phyloP scores from a whole-genome alignment of 768 basidiomycete genomes.

The Hirschioporus abietinus region DNA sequence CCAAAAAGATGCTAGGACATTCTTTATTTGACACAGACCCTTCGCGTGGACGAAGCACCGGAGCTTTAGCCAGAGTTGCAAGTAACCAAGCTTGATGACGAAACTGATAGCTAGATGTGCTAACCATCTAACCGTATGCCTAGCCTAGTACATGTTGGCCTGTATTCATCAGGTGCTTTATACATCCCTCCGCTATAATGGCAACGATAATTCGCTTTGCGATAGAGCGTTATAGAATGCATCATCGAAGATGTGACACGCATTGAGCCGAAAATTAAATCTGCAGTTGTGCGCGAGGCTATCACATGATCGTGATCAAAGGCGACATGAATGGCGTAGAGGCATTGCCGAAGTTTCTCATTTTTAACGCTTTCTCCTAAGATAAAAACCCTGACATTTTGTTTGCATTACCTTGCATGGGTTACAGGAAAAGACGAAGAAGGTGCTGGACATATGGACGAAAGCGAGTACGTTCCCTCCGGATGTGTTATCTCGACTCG shows the following conservation, averaged over 20 bases:
- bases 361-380: constrained; percentile 20
- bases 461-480: constrained; percentile 87
- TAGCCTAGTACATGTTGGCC: background rate
- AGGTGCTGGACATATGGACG: constrained; percentile 96
- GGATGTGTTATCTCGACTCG: constrained; percentile 65
- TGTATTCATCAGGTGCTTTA: constrained; percentile 1
- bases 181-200: background rate
- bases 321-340: background rate
- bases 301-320: constrained; percentile 16
- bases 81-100: background rate
- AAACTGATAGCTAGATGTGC: background rate
- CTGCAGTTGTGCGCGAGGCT: background rate
- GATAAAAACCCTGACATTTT: constrained; percentile 22
- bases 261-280: background rate
- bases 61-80: background rate
- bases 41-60: background rate
- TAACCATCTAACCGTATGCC: background rate
- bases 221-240: background rate
- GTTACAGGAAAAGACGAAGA: constrained; percentile 90
- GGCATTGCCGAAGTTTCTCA: constrained; percentile 14
- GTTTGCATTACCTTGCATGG: constrained; percentile 27
- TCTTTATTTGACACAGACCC: background rate
- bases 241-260: background rate
- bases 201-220: background rate
- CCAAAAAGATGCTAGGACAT: background rate